Percentiles rank a stretch among this genome's conserved stretches.
These are phyloP conservation scores for Raddia distichophylla DNA, from an alignment of 176 grass and related monocot species.

Conservation along the genomic window DNA sequence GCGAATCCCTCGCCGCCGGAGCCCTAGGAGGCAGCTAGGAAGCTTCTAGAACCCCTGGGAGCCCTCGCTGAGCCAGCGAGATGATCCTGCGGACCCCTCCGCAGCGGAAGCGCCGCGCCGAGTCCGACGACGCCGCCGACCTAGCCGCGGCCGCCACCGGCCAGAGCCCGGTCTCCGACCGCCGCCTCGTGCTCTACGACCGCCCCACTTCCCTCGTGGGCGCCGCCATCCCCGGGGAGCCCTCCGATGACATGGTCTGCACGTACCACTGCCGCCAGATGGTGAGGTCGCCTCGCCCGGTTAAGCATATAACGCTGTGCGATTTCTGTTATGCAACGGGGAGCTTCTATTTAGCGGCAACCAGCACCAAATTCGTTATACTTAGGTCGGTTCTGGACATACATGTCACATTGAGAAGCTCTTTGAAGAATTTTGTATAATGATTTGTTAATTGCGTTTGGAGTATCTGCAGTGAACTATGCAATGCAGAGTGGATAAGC, in stretches of 20 bases:
- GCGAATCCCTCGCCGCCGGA: background rate
- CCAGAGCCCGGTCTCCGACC: conserved; percentile 73
- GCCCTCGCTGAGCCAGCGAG: conserved; percentile 3
- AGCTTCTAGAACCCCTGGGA: conserved; percentile 38
- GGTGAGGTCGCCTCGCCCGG: conserved; percentile 53
- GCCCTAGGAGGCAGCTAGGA: conserved; percentile 32
- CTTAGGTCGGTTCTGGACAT: background rate
- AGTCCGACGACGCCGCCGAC: background rate
- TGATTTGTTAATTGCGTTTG: conserved; percentile 14
- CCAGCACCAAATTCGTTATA: background rate
- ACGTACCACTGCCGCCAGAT: conserved; percentile 99
- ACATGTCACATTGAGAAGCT: background rate
- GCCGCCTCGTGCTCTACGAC: conserved; percentile 76
- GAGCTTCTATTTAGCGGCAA: background rate
- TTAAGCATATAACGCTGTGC: background rate
- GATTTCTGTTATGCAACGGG: background rate
- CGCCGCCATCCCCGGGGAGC: conserved; percentile 42
- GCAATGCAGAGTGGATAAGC: background rate
- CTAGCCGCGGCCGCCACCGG: conserved; percentile 21
- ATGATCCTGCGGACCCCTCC: conserved; percentile 84
- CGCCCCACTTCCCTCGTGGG: conserved; percentile 39
- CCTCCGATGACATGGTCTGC: conserved; percentile 70
- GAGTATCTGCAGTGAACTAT: background rate
- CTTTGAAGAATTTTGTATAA: background rate
- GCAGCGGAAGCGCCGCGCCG: conserved; percentile 69